A percentile compares a stretch with the other conserved stretches of the same genome.
These are phyloP conservation scores for Chalciporus chontae DNA, from an alignment of 768 basidiomycete species.

Conservation along the genomic window DNA sequence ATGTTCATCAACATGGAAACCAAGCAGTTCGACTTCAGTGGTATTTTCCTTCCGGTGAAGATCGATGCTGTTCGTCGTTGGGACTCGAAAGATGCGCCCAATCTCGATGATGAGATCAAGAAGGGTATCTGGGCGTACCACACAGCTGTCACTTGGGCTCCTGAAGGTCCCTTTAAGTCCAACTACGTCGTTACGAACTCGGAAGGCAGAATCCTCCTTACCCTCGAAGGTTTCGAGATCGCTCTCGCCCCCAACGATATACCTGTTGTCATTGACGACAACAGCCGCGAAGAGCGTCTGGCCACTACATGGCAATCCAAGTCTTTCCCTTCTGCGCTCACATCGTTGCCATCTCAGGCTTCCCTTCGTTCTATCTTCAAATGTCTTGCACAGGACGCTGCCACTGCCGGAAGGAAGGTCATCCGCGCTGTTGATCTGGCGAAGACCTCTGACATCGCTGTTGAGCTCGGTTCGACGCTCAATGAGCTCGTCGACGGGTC, in stretches of 20 bases:
- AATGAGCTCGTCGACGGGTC: slow-evolving; percentile 14
- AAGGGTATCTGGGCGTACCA: slow-evolving; percentile 32
- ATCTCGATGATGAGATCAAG: slow-evolving; percentile 25
- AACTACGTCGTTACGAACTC: slow-evolving; percentile 28
- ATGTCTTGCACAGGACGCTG: slow-evolving; percentile 14
- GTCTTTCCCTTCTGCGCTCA: slow-evolving; percentile 21
- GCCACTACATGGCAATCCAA: slow-evolving; percentile 32
- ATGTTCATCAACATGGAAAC: slow-evolving; percentile 29
- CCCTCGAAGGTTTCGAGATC: slow-evolving; percentile 34
- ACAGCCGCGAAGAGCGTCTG: slow-evolving; percentile 27
- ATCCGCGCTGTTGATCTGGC: slow-evolving; percentile 26
- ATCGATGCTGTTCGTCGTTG: slow-evolving; percentile 30
- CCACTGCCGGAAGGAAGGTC: slow-evolving; percentile 17
- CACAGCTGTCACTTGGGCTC: slow-evolving; percentile 20
- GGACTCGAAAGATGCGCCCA: slow-evolving; percentile 23
- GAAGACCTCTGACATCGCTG: slow-evolving; percentile 15
- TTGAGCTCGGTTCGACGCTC: slow-evolving; percentile 15
- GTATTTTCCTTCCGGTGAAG: slow-evolving; percentile 30
- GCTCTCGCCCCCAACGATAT: slow-evolving; percentile 29
- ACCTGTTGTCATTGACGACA: slow-evolving; percentile 23
- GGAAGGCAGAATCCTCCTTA: slow-evolving; percentile 30
- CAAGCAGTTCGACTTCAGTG: slow-evolving; percentile 30
- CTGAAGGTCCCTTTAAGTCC: slow-evolving; percentile 20
- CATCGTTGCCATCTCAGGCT: neutral
- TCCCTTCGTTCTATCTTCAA: slow-evolving; percentile 18